phyloP scores from a whole-genome alignment of 768 basidiomycete genomes.

The Lactifluus hygrophoroides region DNA sequence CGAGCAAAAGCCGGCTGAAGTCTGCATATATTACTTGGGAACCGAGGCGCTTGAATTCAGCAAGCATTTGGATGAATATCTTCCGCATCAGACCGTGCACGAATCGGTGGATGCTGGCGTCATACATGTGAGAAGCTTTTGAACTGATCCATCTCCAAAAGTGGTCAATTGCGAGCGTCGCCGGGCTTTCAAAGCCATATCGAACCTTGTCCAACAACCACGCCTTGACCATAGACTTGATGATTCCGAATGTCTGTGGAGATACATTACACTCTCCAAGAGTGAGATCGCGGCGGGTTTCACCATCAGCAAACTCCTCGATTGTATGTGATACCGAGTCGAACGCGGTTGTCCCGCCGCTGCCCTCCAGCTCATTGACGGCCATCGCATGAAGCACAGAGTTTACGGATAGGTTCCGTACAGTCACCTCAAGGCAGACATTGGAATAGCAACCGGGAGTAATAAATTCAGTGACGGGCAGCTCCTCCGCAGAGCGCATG shows the following conservation, averaged over 20 bases:
- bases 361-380: conserved; percentile 96
- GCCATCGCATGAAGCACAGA: conserved; percentile 89
- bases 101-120: conserved; percentile 88
- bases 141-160: conserved; percentile 98
- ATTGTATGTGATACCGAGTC: conserved; percentile 88
- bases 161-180: conserved; percentile 73
- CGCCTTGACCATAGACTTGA: conserved; percentile 80
- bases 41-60: conserved; percentile 92
- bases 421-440: conserved; percentile 82
- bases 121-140: conserved; percentile 76
- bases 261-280: conserved; percentile 89
- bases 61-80: conserved; percentile 92
- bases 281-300: conserved; percentile 56
- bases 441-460: conserved; percentile 85
- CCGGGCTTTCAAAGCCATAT: conserved; percentile 54
- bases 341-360: conserved; percentile 87
- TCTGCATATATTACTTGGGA: conserved; percentile 92
- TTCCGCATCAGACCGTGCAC: conserved; percentile 95
- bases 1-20: conserved; percentile 80
- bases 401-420: conserved; percentile 90
- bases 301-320: conserved; percentile 76
- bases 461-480: conserved; percentile 77
- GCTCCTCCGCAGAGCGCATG: conserved; percentile 62
- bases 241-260: conserved; percentile 71
- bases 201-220: conserved; percentile 89